These are phyloP conservation scores for Phaseolus lunatus DNA, from an alignment of 306 rosid genomes.

Conservation along the genomic window DNA sequence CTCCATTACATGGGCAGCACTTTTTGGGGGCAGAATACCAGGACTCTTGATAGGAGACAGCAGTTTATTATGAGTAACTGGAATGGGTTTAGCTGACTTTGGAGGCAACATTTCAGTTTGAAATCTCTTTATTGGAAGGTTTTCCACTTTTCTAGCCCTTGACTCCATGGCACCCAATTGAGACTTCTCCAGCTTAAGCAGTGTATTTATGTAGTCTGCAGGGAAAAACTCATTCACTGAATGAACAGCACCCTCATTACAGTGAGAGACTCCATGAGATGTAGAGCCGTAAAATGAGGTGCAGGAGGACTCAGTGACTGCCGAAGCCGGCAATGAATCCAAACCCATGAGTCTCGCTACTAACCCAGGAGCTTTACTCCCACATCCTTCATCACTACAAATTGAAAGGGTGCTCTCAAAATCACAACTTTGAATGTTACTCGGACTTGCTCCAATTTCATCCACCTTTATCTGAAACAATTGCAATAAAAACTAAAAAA, in stretches of 20 bases:
- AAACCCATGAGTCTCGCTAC: slow-evolving; percentile 97
- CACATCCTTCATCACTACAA: slow-evolving; percentile 73
- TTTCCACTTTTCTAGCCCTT: slow-evolving; percentile 57
- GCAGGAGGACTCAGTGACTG: slow-evolving; percentile 56
- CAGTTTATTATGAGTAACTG: slow-evolving; percentile 81
- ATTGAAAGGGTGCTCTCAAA: slow-evolving; percentile 61
- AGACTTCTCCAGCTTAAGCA: slow-evolving; percentile 58
- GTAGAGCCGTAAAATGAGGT: slow-evolving; percentile 48
- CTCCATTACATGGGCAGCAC: slow-evolving; percentile 76
- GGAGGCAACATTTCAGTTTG: slow-evolving; percentile 91
- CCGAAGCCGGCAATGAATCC: slow-evolving; percentile 75
- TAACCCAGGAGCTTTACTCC: slow-evolving; percentile 72
- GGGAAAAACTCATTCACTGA: slow-evolving; percentile 50
- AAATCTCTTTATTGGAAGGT: slow-evolving; percentile 67
- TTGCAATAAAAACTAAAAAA: slow-evolving; percentile 30
- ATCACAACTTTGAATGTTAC: slow-evolving; percentile 58
- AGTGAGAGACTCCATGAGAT: slow-evolving; percentile 57
- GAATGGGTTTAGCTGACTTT: slow-evolving; percentile 85
- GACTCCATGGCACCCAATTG: slow-evolving; percentile 60
- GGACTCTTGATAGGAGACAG: slow-evolving; percentile 86
- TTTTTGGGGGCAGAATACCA: slow-evolving; percentile 64
- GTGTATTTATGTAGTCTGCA: slow-evolving; percentile 55
- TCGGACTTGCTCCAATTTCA: slow-evolving; percentile 65
- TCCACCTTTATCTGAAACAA: slow-evolving; percentile 64
- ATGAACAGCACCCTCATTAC: slow-evolving; percentile 49